phyloP scores from a whole-genome alignment of 495 filamentous ascomycete genomes.

The Aspergillus olivimuriae region DNA sequence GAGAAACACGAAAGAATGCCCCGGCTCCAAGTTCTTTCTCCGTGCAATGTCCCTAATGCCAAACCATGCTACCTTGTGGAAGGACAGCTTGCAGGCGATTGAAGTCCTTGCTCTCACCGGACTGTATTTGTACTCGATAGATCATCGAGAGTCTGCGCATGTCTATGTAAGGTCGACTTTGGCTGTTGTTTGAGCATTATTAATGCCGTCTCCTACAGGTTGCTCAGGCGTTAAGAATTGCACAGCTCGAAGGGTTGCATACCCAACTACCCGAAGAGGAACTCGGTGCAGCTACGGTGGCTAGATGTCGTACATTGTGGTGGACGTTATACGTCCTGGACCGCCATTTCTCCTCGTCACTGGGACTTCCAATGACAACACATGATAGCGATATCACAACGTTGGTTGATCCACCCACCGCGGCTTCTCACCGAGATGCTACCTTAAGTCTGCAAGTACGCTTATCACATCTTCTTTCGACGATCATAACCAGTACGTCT shows the following conservation, averaged over 20 bases:
- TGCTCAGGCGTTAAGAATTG: slow-evolving; percentile 34
- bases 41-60: slow-evolving; percentile 36
- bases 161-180: slow-evolving; percentile 20
- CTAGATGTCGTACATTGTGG: slow-evolving; percentile 30
- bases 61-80: slow-evolving; percentile 21
- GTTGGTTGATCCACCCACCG: slow-evolving; percentile 14
- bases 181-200: neutral
- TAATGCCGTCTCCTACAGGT: slow-evolving; percentile 13
- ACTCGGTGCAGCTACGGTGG: slow-evolving; percentile 18
- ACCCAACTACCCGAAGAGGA: slow-evolving; percentile 29
- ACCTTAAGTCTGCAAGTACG: slow-evolving; percentile 28
- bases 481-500: slow-evolving; percentile 19
- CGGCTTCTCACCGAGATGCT: slow-evolving; percentile 13
- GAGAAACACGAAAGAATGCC: slow-evolving; percentile 16
- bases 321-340: slow-evolving; percentile 37
- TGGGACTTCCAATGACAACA: slow-evolving; percentile 29
- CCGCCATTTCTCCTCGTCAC: slow-evolving; percentile 27
- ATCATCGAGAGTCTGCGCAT: slow-evolving; percentile 27
- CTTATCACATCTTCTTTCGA: slow-evolving; percentile 22
- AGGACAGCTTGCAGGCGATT: slow-evolving; percentile 24
- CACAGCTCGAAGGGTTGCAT: slow-evolving; percentile 30
- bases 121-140: slow-evolving; percentile 33
- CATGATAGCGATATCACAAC: slow-evolving; percentile 32
- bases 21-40: slow-evolving; percentile 27
- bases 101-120: slow-evolving; percentile 28